phyloP scores from a whole-genome alignment of 148 eudicot genomes.

The Gaultheria prostrata region DNA sequence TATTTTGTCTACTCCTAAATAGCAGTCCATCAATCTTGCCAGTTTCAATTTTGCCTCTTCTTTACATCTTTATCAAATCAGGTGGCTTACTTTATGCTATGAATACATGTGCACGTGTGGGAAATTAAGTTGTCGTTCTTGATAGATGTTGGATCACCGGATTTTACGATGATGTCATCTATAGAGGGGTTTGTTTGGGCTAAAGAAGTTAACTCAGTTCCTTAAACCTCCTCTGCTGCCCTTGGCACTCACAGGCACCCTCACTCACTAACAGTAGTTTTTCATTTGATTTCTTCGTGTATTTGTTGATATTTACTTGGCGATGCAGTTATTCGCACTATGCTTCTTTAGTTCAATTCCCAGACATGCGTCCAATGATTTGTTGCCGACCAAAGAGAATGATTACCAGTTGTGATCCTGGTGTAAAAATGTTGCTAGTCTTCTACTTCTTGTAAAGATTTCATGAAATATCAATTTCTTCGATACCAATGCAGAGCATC shows the following conservation, averaged over 20 bases:
- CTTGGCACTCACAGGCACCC: neutral
- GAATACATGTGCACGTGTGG: neutral
- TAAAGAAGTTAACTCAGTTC: neutral
- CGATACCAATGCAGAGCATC: constrained; percentile 58
- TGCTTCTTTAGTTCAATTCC: neutral
- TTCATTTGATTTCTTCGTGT: neutral
- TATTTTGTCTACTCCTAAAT: neutral
- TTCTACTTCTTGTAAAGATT: neutral
- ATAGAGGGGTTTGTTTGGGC: neutral
- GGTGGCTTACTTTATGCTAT: neutral
- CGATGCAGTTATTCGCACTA: neutral
- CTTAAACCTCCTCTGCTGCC: neutral
- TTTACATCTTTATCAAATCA: neutral
- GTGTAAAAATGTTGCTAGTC: neutral
- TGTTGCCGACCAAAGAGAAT: neutral
- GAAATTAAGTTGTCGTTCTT: neutral
- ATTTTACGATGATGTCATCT: neutral
- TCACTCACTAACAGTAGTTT: no score
- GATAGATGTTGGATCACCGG: neutral
- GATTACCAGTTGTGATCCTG: neutral
- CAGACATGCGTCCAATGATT: neutral
- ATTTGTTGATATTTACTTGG: neutral
- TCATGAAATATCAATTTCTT: neutral
- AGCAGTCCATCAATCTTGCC: neutral
- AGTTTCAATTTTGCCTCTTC: neutral